These are phyloP conservation scores for Sclerotiophoma versabilis DNA, from an alignment of 2,329 filamentous ascomycete species.

Conservation along the genomic window DNA sequence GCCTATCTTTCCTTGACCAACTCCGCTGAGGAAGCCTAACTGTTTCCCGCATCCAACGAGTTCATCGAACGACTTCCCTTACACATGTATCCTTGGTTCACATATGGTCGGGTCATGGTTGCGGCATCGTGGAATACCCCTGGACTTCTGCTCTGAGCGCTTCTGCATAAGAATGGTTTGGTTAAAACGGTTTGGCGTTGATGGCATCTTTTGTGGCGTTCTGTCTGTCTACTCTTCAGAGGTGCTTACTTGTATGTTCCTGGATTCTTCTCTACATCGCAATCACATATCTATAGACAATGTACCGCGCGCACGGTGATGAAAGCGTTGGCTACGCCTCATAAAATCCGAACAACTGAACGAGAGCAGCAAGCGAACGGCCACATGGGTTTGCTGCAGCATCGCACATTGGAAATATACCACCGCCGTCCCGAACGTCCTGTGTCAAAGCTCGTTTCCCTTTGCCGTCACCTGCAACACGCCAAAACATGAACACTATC, in stretches of 20 bases:
- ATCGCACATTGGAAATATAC: no score
- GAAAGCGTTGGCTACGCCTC: no score
- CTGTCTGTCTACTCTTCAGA: slow-evolving; percentile 16
- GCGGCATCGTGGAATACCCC: slow-evolving; percentile 24
- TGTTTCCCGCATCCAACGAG: slow-evolving; percentile 11
- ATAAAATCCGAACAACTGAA: no score
- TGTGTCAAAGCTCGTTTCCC: no score
- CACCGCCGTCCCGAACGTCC: no score
- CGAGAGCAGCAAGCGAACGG: no score
- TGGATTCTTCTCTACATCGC: slow-evolving; percentile 17
- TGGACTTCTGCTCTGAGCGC: slow-evolving; percentile 28
- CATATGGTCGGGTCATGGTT: slow-evolving; percentile 20
- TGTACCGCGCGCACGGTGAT: no score
- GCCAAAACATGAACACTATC: no score
- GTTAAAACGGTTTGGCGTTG: slow-evolving; percentile 23
- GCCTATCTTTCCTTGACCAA: slow-evolving; percentile 94
- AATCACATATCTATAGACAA: no score
- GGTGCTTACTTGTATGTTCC: slow-evolving; percentile 2
- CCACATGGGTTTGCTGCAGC: no score
- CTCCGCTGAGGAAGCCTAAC: slow-evolving; percentile 72
- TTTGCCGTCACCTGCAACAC: no score
- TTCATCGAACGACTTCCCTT: slow-evolving; percentile 24
- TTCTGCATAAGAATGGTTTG: slow-evolving; percentile 27
- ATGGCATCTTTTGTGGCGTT: slow-evolving; percentile 30
- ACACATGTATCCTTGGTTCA: slow-evolving; percentile 25